phyloP scores from a whole-genome alignment of 1,284 basidiomycete species.

The Puccinia hordei region DNA sequence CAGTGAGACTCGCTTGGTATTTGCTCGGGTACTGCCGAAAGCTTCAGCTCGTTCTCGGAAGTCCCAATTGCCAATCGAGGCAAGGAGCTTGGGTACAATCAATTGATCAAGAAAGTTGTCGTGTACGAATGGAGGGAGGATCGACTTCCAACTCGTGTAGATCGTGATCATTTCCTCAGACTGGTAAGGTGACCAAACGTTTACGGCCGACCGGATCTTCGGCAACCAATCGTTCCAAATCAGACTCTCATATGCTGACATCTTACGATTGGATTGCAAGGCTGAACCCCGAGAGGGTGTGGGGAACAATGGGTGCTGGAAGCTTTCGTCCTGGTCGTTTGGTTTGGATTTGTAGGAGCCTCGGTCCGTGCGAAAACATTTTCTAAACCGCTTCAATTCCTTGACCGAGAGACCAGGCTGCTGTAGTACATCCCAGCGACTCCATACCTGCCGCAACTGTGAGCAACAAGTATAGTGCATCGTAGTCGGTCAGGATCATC shows the following conservation, averaged over 20 bases:
- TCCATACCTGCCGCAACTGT: conserved; percentile 68
- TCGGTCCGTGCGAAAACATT: conserved; percentile 65
- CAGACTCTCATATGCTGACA: conserved; percentile 93
- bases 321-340: conserved; percentile 46
- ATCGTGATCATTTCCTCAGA: conserved; percentile 76
- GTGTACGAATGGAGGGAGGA: conserved; percentile 83
- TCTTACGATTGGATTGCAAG: conserved; percentile 60
- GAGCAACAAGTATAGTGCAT: conserved; percentile 52
- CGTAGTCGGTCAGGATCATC: conserved; percentile 54
- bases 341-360: conserved; percentile 24
- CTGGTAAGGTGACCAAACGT: conserved; percentile 76
- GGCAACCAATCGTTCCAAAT: conserved; percentile 95
- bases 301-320: conserved; percentile 23
- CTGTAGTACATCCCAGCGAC: conserved; percentile 72
- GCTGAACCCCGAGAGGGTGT: conserved; percentile 6
- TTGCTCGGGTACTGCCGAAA: conserved; percentile 61
- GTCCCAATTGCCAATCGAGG: conserved; percentile 76
- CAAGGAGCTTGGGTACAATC: conserved; percentile 83
- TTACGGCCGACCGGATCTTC: conserved; percentile 82
- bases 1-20: conserved; percentile 65
- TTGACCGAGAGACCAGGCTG: conserved; percentile 67
- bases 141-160: conserved; percentile 81
- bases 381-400: conserved; percentile 70
- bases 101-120: conserved; percentile 97
- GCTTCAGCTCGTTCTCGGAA: conserved; percentile 60